Conservation (phyloP, 2,329 filamentous ascomycete species). For the Penicillium capsulatum region DNA sequence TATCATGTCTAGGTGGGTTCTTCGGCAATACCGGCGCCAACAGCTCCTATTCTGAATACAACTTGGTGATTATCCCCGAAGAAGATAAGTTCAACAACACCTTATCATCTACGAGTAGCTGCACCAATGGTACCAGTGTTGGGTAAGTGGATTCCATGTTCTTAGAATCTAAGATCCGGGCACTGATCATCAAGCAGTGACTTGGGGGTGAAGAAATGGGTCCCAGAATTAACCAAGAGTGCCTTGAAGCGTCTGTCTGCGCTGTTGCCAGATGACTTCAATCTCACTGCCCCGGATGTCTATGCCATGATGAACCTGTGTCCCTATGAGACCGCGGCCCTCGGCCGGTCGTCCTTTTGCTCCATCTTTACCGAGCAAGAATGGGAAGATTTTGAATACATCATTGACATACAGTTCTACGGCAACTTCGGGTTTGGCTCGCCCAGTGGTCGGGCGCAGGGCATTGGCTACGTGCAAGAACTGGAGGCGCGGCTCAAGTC, state of each 20-base stretch:
- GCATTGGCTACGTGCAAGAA: conserved; percentile 3
- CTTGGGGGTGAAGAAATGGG: conserved; percentile 35
- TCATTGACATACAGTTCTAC: conserved; percentile 3
- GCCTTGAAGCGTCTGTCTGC: conserved; percentile 46
- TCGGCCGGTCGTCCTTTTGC: conserved; percentile 2
- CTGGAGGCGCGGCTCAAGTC: conserved; percentile 2
- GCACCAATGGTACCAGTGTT: conserved; percentile 37
- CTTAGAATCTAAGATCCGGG: not conserved
- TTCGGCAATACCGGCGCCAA: conserved; percentile 26
- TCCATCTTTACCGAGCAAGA: conserved; percentile 4
- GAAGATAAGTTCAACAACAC: conserved; percentile 51
- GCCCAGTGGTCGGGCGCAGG: not conserved
- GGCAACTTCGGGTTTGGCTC: conserved; percentile 3
- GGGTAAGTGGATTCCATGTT: conserved; percentile 12
- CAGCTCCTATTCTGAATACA: conserved; percentile 23
- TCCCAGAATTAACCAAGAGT: conserved; percentile 42
- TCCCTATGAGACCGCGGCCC: conserved; percentile 3
- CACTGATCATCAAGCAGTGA: conserved; percentile 30
- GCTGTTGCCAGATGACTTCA: conserved; percentile 47
- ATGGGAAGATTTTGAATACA: conserved; percentile 5
- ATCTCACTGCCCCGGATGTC: conserved; percentile 47
- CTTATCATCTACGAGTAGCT: conserved; percentile 40
- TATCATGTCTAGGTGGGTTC: conserved; percentile 27
- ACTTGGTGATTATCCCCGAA: conserved; percentile 50
- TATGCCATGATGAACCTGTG: conserved; percentile 45